phyloP scores from a whole-genome alignment of 164 flowering plant species.

The Berberis vulgaris region DNA sequence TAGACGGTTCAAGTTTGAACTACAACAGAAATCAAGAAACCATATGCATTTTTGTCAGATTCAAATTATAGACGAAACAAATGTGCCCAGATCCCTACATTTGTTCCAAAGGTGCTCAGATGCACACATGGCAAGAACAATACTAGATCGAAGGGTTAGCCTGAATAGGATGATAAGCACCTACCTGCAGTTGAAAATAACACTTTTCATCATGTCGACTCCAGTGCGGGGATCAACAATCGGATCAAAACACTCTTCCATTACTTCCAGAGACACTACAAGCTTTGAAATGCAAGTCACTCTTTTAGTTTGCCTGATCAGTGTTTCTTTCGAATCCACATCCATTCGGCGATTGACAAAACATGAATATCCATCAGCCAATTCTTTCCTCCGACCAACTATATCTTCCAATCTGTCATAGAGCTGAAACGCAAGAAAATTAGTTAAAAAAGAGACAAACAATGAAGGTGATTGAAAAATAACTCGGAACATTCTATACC shows the following conservation, averaged over 20 bases:
- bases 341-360: constrained; percentile 14
- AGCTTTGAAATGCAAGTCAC: constrained; percentile 6
- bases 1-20: not conserved
- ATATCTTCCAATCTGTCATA: constrained; percentile 12
- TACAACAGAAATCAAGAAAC: not conserved
- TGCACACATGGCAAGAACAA: too few species aligned
- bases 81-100: too few species aligned
- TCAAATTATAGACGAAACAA: too few species aligned
- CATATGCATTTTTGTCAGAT: not conserved
- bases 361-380: constrained; percentile 22
- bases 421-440: constrained; percentile 1
- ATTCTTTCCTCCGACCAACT: constrained; percentile 15
- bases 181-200: not conserved
- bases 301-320: not conserved
- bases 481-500: constrained; percentile 18
- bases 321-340: not conserved
- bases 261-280: not conserved
- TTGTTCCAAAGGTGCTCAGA: too few species aligned
- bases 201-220: constrained; percentile 2
- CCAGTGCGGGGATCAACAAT: constrained; percentile 1
- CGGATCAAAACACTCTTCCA: constrained; percentile 6
- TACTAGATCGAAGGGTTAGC: too few species aligned
- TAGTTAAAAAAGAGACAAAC: not conserved
- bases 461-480: not conserved
- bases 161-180: not conserved